These are phyloP conservation scores for Avena sativa DNA, from an alignment of 176 grass and related monocot species.

Conservation along the genomic window DNA sequence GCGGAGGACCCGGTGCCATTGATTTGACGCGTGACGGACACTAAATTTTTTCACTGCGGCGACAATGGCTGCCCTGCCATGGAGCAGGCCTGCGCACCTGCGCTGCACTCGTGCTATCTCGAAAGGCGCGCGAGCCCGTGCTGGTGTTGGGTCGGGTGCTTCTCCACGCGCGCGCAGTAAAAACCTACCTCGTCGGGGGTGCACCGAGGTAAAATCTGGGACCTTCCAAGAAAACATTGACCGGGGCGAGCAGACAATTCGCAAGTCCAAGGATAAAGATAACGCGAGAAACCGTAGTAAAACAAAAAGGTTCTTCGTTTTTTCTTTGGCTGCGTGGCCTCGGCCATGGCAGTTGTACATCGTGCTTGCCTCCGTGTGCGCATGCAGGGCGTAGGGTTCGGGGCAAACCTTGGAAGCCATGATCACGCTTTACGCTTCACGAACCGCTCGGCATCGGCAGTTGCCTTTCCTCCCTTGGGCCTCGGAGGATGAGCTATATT, in stretches of 20 bases:
- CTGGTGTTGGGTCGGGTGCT: neutral
- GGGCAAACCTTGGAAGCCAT: slow-evolving; percentile 5
- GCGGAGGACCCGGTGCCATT: neutral
- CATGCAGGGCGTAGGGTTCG: neutral
- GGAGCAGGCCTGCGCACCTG: neutral
- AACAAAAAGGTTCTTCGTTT: neutral
- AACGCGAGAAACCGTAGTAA: neutral
- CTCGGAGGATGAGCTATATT: too few relatives aligned
- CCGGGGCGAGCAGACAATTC: neutral
- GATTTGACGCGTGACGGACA: neutral
- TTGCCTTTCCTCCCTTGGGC: too few relatives aligned
- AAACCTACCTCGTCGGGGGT: neutral
- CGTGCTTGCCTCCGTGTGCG: neutral
- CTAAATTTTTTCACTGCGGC: neutral
- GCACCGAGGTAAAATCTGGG: neutral
- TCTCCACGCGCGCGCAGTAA: neutral
- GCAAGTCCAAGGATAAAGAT: neutral
- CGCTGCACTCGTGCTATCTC: neutral
- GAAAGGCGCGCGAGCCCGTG: neutral
- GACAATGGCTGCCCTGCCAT: slow-evolving; percentile 1
- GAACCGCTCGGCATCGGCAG: neutral
- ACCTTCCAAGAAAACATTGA: neutral
- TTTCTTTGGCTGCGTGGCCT: neutral
- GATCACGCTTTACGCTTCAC: neutral
- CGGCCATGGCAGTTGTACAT: neutral